Conservation (phyloP, 305 asterid species). For the Fraxinus xanthoxyloides region DNA sequence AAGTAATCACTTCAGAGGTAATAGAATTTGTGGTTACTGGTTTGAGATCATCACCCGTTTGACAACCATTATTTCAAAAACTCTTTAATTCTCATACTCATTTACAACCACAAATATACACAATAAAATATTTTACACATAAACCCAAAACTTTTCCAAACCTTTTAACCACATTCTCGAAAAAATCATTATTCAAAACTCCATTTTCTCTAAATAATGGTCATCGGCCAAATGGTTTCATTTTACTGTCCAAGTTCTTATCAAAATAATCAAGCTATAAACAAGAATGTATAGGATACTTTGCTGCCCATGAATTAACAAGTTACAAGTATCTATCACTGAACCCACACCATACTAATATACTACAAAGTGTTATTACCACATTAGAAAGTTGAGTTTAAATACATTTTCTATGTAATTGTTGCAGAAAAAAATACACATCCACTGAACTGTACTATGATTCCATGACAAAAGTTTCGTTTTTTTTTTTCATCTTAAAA, state of each 20-base stretch:
- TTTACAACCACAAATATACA: too few relatives aligned
- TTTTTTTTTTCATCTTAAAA: neutral
- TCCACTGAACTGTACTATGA: neutral
- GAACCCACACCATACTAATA: neutral
- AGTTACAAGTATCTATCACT: neutral
- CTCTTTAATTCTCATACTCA: too few relatives aligned
- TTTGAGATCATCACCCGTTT: neutral
- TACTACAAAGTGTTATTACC: neutral
- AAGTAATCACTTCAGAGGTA: neutral
- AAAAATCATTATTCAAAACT: too few relatives aligned
- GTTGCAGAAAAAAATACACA: neutral
- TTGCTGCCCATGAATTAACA: neutral
- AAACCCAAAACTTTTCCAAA: too few relatives aligned
- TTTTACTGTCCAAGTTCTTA: neutral
- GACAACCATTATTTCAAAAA: too few relatives aligned
- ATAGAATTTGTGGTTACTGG: neutral
- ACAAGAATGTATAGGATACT: neutral
- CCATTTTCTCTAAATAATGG: too few relatives aligned
- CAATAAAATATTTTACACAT: too few relatives aligned
- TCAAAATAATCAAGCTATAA: neutral
- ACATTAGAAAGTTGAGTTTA: neutral
- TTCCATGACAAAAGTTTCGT: neutral
- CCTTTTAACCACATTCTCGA: too few relatives aligned
- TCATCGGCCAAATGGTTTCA: neutral
- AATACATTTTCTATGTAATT: neutral